Evolutionary conservation across 306 rosid species (phyloP), one percentile per base, ranked within the genome.

Genomic region (Comarum palustre): DNA sequence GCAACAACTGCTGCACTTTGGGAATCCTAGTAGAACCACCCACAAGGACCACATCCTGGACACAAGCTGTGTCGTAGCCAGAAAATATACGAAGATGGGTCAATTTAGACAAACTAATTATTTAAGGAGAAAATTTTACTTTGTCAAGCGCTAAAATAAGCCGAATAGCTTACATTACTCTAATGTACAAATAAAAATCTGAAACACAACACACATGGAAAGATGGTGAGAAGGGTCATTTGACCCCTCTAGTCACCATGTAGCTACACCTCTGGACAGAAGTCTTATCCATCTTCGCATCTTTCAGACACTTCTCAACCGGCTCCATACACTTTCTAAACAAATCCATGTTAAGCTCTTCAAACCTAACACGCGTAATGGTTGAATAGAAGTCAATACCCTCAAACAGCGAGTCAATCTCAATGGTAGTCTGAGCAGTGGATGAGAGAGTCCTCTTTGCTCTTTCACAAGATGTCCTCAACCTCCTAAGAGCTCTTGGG

Each of bases 1-100:
- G 96, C 84, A 90, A 63, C 9, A 90, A 59, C 45, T 88, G 92
- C 73, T 90, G 94, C 15, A 88, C 96, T 27, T 88, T 88, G 0
- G 92, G 96, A 84, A 90, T 90, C 48, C 96, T 86, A 1, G 92
- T 90, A 0, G 96, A 90, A 39, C 96, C 96, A 42, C 96, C 94
- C 2, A 90, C 96, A 76, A 90, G 94, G 15, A 90, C 94, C 6
- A 81, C 91, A 72, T 90, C 94, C 46, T 90, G 94, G 17, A 90
- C 74, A 0, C 20, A 70, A n/a, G n/a, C n/a, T n/a, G n/a, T n/a
- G n/a, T n/a, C n/a, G n/a, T n/a, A n/a, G n/a, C n/a, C n/a, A n/a
- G n/a, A n/a, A n/a, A n/a, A n/a, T n/a, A n/a, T n/a, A n/a, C n/a
- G n/a, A n/a, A n/a, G n/a, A n/a, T n/a, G n/a, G n/a, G n/a, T n/a